Conservation (phyloP, 495 filamentous ascomycete species). For the Aspergillus hancockii region DNA sequence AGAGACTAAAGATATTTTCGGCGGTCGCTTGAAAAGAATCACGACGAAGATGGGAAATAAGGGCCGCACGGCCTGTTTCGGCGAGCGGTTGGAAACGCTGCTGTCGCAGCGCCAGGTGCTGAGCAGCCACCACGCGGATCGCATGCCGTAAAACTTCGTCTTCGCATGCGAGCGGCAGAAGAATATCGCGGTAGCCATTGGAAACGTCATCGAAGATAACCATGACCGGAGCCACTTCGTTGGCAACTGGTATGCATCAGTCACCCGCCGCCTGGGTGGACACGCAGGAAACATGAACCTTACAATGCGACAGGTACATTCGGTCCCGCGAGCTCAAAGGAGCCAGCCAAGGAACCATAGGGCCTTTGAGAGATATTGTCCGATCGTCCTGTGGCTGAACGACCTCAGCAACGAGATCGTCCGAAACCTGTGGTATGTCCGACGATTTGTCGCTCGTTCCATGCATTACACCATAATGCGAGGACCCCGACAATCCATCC, state of each 20-base stretch:
- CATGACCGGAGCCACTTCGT: slow-evolving; percentile 27
- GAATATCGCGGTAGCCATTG: slow-evolving; percentile 75
- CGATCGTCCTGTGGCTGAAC: too few relatives aligned
- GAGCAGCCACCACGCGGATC: slow-evolving; percentile 70
- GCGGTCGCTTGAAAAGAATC: slow-evolving; percentile 18
- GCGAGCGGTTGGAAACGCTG: slow-evolving; percentile 9
- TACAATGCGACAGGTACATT: too few relatives aligned
- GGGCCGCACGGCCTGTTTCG: slow-evolving; percentile 17
- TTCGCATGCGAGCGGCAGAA: slow-evolving; percentile 71
- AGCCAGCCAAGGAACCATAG: too few relatives aligned
- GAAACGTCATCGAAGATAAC: slow-evolving; percentile 39
- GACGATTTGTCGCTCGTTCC: too few relatives aligned
- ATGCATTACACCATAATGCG: too few relatives aligned
- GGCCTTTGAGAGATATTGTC: too few relatives aligned
- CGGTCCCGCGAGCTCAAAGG: too few relatives aligned
- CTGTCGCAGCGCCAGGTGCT: slow-evolving; percentile 51
- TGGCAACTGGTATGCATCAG: slow-evolving; percentile 5
- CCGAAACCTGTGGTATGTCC: too few relatives aligned
- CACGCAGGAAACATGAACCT: too few relatives aligned
- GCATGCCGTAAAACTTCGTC: slow-evolving; percentile 78
- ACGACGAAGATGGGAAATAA: slow-evolving; percentile 20
- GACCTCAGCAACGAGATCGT: too few relatives aligned
- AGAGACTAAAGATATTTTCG: slow-evolving; percentile 20
- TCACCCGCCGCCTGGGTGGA: too few relatives aligned
- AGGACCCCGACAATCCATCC: too few relatives aligned